Evolutionary conservation across 2,329 filamentous ascomycete genomes (phyloP).

Genomic region (Helotiales sp.): DNA sequence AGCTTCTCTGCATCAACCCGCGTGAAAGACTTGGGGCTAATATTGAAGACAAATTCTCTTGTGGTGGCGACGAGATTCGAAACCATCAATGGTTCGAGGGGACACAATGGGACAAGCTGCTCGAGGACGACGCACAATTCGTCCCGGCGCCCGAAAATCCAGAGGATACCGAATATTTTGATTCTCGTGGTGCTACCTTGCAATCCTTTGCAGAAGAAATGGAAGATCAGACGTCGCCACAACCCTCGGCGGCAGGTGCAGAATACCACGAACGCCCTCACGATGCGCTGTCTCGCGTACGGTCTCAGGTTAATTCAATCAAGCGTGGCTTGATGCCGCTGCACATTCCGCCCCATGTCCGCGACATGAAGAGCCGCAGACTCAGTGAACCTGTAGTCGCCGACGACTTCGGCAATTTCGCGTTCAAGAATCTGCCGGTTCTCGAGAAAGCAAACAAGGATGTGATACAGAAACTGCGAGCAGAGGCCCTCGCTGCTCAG

Average conservation of each 20-base stretch:
- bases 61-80: slow-evolving; percentile 89
- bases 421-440: slow-evolving; percentile 96
- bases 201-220: slow-evolving; percentile 94
- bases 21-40: slow-evolving; percentile 84
- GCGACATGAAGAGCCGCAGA: slow-evolving; percentile 84
- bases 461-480: slow-evolving; percentile 92
- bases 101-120: slow-evolving; percentile 84
- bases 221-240: slow-evolving; percentile 83
- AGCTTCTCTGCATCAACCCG: slow-evolving; percentile 83
- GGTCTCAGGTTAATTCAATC: slow-evolving; percentile 83
- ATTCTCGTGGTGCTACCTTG: slow-evolving; percentile 86
- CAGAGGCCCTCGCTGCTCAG: slow-evolving; percentile 79
- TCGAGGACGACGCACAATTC: slow-evolving; percentile 96
- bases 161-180: slow-evolving; percentile 98
- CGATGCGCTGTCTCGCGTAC: slow-evolving; percentile 88
- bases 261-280: slow-evolving; percentile 91
- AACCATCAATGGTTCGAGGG: slow-evolving; percentile 87
- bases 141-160: slow-evolving; percentile 91
- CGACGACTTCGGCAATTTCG: slow-evolving; percentile 95
- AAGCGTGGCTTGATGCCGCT: slow-evolving; percentile 94
- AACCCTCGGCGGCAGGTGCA: slow-evolving; percentile 68
- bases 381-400: slow-evolving; percentile 86
- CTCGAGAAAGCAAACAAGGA: slow-evolving; percentile 99
- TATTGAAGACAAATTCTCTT: slow-evolving; percentile 77
- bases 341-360: slow-evolving; percentile 94